Conservation (phyloP, 2,329 filamentous ascomycete genomes). For the Lasiodiplodia sp. region DNA sequence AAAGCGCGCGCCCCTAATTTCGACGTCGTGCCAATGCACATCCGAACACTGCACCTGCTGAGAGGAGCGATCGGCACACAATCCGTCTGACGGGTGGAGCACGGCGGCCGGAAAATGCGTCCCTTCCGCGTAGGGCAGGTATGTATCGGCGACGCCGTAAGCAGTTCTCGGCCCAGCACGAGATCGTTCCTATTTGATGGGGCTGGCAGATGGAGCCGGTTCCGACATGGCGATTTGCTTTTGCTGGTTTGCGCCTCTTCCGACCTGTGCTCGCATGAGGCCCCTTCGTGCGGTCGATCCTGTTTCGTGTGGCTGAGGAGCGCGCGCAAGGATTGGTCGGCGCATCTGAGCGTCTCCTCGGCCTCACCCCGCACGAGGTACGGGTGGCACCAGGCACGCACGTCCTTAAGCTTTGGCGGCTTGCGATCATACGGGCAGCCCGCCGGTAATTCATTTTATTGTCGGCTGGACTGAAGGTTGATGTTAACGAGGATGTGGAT, state of each 20-base stretch:
- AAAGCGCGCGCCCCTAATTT: conserved; percentile 12
- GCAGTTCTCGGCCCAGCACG: not conserved
- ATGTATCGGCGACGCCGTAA: conserved; percentile 21
- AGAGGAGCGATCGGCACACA: not conserved
- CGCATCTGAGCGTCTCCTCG: not conserved
- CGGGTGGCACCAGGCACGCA: conserved; percentile 17
- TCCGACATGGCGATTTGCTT: not conserved
- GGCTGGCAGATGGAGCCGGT: not conserved
- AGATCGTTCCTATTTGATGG: not conserved
- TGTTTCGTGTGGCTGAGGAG: conserved; percentile 14
- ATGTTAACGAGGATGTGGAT: not conserved
- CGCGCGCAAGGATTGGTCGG: not conserved
- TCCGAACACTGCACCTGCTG: conserved; percentile 5
- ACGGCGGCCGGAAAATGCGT: not conserved
- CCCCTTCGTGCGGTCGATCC: conserved; percentile 17
- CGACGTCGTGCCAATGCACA: conserved; percentile 25
- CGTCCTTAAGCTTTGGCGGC: conserved; percentile 1
- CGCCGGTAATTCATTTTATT: not conserved
- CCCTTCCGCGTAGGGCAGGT: conserved; percentile 16
- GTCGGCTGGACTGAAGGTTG: not conserved
- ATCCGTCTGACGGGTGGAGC: not conserved
- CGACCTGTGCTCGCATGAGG: conserved; percentile 7
- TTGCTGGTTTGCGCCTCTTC: not conserved
- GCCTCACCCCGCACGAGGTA: conserved; percentile 7
- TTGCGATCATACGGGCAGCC: conserved; percentile 4